Percentiles rank a stretch among this genome's conserved stretches.
These are phyloP conservation scores for Arthrobotrys conoides DNA, from an alignment of 2,329 filamentous ascomycete genomes.

Conservation along the genomic window DNA sequence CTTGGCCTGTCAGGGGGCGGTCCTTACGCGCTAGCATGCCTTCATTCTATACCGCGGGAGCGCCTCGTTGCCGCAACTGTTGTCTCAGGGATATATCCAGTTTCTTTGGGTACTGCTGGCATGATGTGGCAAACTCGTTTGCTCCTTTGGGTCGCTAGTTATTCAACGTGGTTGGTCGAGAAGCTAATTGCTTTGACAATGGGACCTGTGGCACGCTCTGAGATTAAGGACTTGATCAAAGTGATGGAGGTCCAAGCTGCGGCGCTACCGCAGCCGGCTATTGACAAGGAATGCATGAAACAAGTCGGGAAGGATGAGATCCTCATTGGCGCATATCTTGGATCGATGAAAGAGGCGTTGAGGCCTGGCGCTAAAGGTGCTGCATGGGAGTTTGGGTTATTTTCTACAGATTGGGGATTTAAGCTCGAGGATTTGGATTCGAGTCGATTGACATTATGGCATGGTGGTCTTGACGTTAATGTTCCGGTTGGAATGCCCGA, in stretches of 20 bases:
- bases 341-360: constrained; percentile 63
- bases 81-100: constrained; percentile 56
- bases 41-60: constrained; percentile 63
- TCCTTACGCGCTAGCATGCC: constrained; percentile 49
- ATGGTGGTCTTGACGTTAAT: constrained; percentile 64
- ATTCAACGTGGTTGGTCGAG: constrained; percentile 40
- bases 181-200: constrained; percentile 40
- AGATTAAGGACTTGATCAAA: constrained; percentile 59
- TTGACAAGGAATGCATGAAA: constrained; percentile 62
- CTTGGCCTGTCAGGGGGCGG: constrained; percentile 50
- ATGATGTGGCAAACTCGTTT: constrained; percentile 52
- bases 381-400: constrained; percentile 64
- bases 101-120: constrained; percentile 29
- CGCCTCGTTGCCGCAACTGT: constrained; percentile 67
- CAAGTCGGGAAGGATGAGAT: constrained; percentile 61
- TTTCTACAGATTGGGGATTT: constrained; percentile 65
- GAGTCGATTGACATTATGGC: constrained; percentile 64
- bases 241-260: constrained; percentile 63
- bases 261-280: constrained; percentile 57
- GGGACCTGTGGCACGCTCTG: constrained; percentile 65
- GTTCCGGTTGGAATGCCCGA: constrained; percentile 46
- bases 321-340: constrained; percentile 61
- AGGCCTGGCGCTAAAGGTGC: constrained; percentile 63
- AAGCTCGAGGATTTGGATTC: constrained; percentile 63
- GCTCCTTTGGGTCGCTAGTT: constrained; percentile 34